Conservation (phyloP, 2,329 filamentous ascomycete species). For the Amphichorda felina region DNA sequence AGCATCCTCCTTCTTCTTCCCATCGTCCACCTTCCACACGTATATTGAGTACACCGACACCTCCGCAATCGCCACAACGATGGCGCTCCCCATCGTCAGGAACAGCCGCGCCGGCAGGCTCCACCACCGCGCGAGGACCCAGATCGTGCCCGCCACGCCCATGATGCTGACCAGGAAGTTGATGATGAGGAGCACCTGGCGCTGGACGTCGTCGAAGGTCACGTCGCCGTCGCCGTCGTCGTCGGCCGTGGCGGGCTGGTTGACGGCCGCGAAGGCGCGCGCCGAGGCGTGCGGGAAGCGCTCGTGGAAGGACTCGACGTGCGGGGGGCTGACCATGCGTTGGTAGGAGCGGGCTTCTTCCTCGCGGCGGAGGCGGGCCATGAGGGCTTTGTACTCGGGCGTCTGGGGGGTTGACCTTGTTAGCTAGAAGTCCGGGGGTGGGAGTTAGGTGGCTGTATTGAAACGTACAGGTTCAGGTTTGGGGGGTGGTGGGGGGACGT, state of each 20-base stretch:
- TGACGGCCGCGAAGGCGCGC: constrained; percentile 42
- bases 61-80: constrained; percentile 62
- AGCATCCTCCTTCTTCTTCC: constrained; percentile 49
- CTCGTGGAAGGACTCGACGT: constrained; percentile 46
- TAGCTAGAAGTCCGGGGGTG: not conserved
- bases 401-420: too few species aligned
- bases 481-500: constrained; percentile 66
- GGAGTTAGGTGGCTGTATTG: not conserved
- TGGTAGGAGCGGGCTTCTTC: constrained; percentile 77
- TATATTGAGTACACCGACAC: constrained; percentile 69
- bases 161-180: constrained; percentile 84
- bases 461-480: constrained; percentile 62
- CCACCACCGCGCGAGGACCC: constrained; percentile 71
- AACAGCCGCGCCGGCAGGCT: constrained; percentile 57
- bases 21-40: constrained; percentile 57
- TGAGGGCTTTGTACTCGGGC: constrained; percentile 74
- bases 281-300: constrained; percentile 41
- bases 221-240: constrained; percentile 52
- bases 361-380: constrained; percentile 72
- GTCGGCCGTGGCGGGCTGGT: constrained; percentile 29
- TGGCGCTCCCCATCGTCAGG: constrained; percentile 57
- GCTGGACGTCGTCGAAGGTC: constrained; percentile 61
- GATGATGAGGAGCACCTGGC: constrained; percentile 74
- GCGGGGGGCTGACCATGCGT: constrained; percentile 57
- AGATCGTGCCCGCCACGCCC: constrained; percentile 65